Base-by-base conservation (phyloP, 257 asterid species). In the Nicotiana noctiflora region DNA sequence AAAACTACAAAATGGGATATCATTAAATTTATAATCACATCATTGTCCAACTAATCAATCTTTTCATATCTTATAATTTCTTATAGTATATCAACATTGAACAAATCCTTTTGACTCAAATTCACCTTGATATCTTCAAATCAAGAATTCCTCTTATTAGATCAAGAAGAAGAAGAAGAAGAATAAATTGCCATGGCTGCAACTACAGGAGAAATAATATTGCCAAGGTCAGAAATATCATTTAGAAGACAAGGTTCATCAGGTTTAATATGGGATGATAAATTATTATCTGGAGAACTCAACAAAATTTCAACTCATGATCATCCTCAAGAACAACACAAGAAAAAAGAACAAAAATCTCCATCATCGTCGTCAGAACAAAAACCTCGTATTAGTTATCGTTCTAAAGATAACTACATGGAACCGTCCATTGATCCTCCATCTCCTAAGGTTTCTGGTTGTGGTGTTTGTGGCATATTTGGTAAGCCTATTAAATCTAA, bases 201-300 rank as follows among this genome's bases (percentile, higher is more conserved):
- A 77, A 4, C 59, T 12, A 6, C 8, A 11, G 66, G 52, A 4
- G 66, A 76, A 76, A 53, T 77, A 76, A 53, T 77, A 15, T 76
- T 89, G 32, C 89, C 72, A 83, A 89, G 92, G 63, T 87, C 91
- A 2, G 87, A 87, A 72, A 78, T 81, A 53, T 86, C 92, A 21
- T 89, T 89, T 34, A 83, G 92, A 84, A 86, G 92, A 32, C 86
- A 83, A 76, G 92, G 91, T 31, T 88, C 91, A 9, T 88, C 91
- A 67, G 92, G 92, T 6, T 79, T 86, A 61, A 85, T 89, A 8
- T 89, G 91, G 92, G 89, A 86, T 61, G 88, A 86, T 66, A 86
- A 72, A 62, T 14, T 85, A 31, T 80, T 86, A 44, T 85, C 91
- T 6, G 87, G 84, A 17, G 89, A 88, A 65, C 15, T 83, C 70